phyloP scores from a whole-genome alignment of 345 rosid genomes.

The Populus pruinosa region DNA sequence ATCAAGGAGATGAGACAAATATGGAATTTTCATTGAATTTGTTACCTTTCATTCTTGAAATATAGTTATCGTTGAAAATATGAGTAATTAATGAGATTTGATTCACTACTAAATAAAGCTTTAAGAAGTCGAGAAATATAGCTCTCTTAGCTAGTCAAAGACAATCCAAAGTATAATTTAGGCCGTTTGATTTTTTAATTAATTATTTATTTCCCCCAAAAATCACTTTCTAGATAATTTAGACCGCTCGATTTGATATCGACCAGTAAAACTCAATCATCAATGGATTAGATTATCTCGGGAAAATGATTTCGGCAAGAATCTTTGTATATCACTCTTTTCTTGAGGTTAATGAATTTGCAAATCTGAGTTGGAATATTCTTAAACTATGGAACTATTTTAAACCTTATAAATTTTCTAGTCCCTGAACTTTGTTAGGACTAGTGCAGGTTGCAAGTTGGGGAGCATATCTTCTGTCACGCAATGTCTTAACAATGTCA shows the following conservation, averaged over 20 bases:
- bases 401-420: too few relatives aligned
- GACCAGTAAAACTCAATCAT: too few relatives aligned
- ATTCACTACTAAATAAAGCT: not conserved
- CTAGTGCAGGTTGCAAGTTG: conserved; percentile 44
- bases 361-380: too few relatives aligned
- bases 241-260: too few relatives aligned
- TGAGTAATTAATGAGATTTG: not conserved
- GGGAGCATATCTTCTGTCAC: conserved; percentile 44
- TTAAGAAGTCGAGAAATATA: not conserved
- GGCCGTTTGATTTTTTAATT: too few relatives aligned
- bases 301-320: too few relatives aligned
- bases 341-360: too few relatives aligned
- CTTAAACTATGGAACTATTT: too few relatives aligned
- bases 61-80: not conserved
- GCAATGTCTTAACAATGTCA: conserved; percentile 39
- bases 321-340: too few relatives aligned
- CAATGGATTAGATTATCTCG: too few relatives aligned
- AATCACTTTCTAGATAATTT: too few relatives aligned
- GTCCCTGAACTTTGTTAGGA: not conserved
- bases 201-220: too few relatives aligned
- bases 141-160: not conserved
- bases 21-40: not conserved
- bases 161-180: not conserved
- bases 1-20: not conserved
- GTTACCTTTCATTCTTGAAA: not conserved